Base-by-base conservation (phyloP, 1,284 basidiomycete genomes). In the Moesziomyces parantarcticus region DNA sequence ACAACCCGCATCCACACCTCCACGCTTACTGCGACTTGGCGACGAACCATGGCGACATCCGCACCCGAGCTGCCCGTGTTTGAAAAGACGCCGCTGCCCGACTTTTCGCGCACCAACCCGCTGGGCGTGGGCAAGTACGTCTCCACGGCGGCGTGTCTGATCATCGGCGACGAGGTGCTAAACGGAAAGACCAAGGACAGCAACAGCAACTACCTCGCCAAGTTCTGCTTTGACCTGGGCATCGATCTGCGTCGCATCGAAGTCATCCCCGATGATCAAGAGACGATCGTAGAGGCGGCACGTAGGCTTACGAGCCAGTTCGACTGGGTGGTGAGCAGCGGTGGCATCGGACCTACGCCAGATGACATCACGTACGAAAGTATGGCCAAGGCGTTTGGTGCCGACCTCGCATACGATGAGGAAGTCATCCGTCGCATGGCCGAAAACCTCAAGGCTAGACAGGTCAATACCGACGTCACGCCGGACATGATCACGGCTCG, bases 231-330 rank as follows among this genome's bases (percentile, higher is more conserved):
- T 51, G 71, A 78, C 42, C 67, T 76, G 1, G 82, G 81, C 11
- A 78, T 83, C 44, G 76, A 81, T 22, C 48, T 81, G 63, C 85
- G 87, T 21, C 58, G 74, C n/a, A 90, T 97, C 79, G 93, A 97
- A 79, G 93, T 97, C 51, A 91, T 98, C 52, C 87, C 95, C 1
- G 95, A 97, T 80, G 90, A 94, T 55, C 91, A 94, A 80, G 89
- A 89, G 11, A 91, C 94, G 82, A 97, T 97, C 69, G 86, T 92
- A 61, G 92, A 96, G 81, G 92, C 94, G 1, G 92, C 92, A 34
- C 86, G 88, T 52, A 87, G 93, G 6, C 89, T 98, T 87, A 90
- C 92, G n/a, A 0, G 0, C 0, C 47, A 55, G 20, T 39, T 66
- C 34, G 79, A 78, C 40, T 69, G 76, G 14, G 76, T 79, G 8